phyloP scores from a whole-genome alignment of 2,329 filamentous ascomycete species.

The Phaeosphaeriaceae sp. region DNA sequence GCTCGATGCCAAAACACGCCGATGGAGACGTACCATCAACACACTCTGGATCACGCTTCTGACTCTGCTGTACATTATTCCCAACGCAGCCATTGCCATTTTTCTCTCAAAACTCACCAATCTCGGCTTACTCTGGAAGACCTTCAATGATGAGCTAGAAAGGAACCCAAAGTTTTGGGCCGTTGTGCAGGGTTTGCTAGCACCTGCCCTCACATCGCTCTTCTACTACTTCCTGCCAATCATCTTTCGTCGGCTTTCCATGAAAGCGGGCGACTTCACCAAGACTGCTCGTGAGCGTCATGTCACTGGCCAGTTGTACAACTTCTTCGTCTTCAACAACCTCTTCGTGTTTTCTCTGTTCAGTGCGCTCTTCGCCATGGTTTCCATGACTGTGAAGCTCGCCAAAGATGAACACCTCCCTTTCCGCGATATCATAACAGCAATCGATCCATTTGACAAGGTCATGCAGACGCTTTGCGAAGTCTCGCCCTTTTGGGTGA shows the following conservation, averaged over 20 bases:
- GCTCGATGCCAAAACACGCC: slow-evolving; percentile 71
- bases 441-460: slow-evolving; percentile 67
- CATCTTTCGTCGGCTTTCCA: slow-evolving; percentile 86
- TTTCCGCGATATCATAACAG: slow-evolving; percentile 70
- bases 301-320: slow-evolving; percentile 87
- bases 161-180: slow-evolving; percentile 75
- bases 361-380: slow-evolving; percentile 78
- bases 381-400: slow-evolving; percentile 67
- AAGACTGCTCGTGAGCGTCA: slow-evolving; percentile 93
- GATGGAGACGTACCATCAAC: slow-evolving; percentile 78
- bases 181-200: slow-evolving; percentile 87
- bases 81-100: slow-evolving; percentile 92
- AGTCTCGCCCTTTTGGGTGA: slow-evolving; percentile 89
- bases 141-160: slow-evolving; percentile 71
- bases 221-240: slow-evolving; percentile 88
- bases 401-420: slow-evolving; percentile 61
- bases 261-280: slow-evolving; percentile 83
- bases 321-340: slow-evolving; percentile 98
- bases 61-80: slow-evolving; percentile 85
- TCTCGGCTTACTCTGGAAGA: slow-evolving; percentile 78
- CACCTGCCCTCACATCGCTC: slow-evolving; percentile 84
- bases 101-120: slow-evolving; percentile 89
- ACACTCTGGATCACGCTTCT: slow-evolving; percentile 82
- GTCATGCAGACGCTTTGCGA: slow-evolving; percentile 78
- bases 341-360: slow-evolving; percentile 93